Conservation (phyloP, 2,329 filamentous ascomycete genomes). For the Fusarium pilosicola region DNA sequence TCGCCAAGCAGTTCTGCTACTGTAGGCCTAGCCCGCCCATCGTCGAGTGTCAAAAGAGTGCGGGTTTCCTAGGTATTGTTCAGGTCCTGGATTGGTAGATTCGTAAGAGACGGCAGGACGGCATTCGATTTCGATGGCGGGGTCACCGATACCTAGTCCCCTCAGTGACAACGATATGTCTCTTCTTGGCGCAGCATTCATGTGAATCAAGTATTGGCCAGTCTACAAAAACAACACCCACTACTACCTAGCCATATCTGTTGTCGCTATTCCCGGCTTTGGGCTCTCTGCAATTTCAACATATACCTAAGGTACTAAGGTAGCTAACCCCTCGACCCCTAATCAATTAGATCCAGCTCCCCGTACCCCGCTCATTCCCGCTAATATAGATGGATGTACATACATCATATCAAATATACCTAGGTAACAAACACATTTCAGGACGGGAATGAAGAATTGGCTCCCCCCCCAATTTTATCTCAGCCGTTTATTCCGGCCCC, state of each 20-base stretch:
- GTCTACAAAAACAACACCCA: neutral
- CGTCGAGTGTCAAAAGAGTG: constrained; percentile 1
- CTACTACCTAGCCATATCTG: neutral
- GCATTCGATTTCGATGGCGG: neutral
- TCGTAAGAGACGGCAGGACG: constrained; percentile 8
- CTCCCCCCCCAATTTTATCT: constrained; percentile 37
- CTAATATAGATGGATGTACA: neutral
- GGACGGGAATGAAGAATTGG: constrained; percentile 7
- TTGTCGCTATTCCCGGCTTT: neutral
- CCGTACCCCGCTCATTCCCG: constrained; percentile 3
- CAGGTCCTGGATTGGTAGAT: constrained; percentile 34
- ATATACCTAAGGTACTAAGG: neutral
- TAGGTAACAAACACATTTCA: neutral
- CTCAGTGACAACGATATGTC: neutral
- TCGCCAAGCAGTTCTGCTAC: constrained; percentile 14
- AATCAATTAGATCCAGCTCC: neutral
- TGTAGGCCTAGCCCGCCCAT: constrained; percentile 3
- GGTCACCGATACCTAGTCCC: neutral
- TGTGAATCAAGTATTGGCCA: constrained; percentile 5
- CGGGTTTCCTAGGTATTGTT: constrained; percentile 20
- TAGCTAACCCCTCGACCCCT: constrained; percentile 4
- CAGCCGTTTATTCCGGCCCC: constrained; percentile 14
- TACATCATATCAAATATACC: neutral
- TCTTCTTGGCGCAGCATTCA: constrained; percentile 14
- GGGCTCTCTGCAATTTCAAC: constrained; percentile 7